Conservation (phyloP, 1,284 basidiomycete genomes). For the Chalciporus piperatoides region DNA sequence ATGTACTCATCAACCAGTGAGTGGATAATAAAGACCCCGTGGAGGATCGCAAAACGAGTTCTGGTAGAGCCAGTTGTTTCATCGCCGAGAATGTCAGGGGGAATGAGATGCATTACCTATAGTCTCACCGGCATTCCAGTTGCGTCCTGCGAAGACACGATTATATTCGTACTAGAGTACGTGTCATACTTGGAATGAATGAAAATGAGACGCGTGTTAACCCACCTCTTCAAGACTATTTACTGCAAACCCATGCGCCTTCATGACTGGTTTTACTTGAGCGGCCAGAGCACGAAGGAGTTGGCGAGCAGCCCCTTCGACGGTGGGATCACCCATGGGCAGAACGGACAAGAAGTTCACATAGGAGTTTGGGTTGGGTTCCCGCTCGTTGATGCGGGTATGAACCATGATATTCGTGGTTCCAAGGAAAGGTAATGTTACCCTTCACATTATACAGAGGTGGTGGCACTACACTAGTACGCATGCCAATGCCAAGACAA, state of each 20-base stretch:
- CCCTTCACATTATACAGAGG: no score
- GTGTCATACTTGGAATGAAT: slow-evolving; percentile 7
- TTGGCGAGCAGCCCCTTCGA: slow-evolving; percentile 57
- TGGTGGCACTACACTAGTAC: no score
- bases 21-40: slow-evolving; percentile 58
- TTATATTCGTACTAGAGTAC: slow-evolving; percentile 65
- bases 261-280: slow-evolving; percentile 79
- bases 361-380: slow-evolving; percentile 68
- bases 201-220: not conserved
- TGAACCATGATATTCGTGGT: slow-evolving; percentile 56
- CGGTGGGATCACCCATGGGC: slow-evolving; percentile 34
- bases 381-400: slow-evolving; percentile 62
- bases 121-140: slow-evolving; percentile 77
- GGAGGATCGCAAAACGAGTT: slow-evolving; percentile 64
- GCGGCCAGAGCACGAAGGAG: slow-evolving; percentile 72
- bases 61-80: slow-evolving; percentile 34
- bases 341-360: slow-evolving; percentile 73
- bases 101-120: slow-evolving; percentile 45
- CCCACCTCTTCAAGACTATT: slow-evolving; percentile 78
- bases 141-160: slow-evolving; percentile 70
- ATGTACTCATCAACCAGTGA: slow-evolving; percentile 67
- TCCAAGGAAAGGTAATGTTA: no score
- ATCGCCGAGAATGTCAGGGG: not conserved
- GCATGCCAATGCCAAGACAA: no score
- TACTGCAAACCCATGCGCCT: slow-evolving; percentile 65